A percentile compares a stretch with the other conserved stretches of the same genome.
Conservation (phyloP, 2,329 filamentous ascomycete genomes). For the Fusarium hostae region DNA sequence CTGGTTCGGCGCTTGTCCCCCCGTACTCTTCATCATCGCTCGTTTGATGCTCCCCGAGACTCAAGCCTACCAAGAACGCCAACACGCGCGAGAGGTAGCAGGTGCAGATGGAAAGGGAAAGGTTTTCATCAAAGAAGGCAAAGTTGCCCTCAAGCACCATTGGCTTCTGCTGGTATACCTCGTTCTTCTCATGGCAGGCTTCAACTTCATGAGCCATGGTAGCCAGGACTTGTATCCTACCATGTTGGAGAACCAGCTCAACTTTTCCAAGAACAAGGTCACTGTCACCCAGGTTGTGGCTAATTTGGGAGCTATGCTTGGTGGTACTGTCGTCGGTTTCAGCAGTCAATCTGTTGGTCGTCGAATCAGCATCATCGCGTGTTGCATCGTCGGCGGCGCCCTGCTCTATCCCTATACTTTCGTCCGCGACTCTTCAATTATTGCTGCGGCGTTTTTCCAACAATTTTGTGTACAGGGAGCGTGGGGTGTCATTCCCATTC, state of each 20-base stretch:
- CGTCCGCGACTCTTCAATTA: slow-evolving; percentile 68
- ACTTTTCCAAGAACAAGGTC: slow-evolving; percentile 63
- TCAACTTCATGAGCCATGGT: slow-evolving; percentile 91
- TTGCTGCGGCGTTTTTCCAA: slow-evolving; percentile 85
- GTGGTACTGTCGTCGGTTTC: slow-evolving; percentile 75
- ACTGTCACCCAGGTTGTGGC: slow-evolving; percentile 79
- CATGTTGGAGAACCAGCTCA: slow-evolving; percentile 67
- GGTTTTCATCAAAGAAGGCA: slow-evolving; percentile 79
- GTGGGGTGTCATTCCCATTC: slow-evolving; percentile 81
- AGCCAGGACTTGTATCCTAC: slow-evolving; percentile 72
- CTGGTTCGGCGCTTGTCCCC: slow-evolving; percentile 88
- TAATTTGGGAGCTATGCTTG: slow-evolving; percentile 75
- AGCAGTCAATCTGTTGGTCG: slow-evolving; percentile 76
- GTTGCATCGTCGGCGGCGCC: slow-evolving; percentile 74
- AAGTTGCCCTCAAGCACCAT: slow-evolving; percentile 80
- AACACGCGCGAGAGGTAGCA: slow-evolving; percentile 66
- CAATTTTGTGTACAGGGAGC: slow-evolving; percentile 83
- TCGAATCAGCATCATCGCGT: slow-evolving; percentile 73
- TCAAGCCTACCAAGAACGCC: slow-evolving; percentile 73
- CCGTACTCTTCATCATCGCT: slow-evolving; percentile 82
- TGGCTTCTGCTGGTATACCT: slow-evolving; percentile 85
- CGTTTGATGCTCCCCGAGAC: slow-evolving; percentile 84
- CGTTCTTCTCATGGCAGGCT: slow-evolving; percentile 87
- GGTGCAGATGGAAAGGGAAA: slow-evolving; percentile 50
- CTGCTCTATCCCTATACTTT: slow-evolving; percentile 88